These are phyloP conservation scores for Colletotrichum gigasporum DNA, from an alignment of 2,329 filamentous ascomycete genomes.

Conservation along the genomic window DNA sequence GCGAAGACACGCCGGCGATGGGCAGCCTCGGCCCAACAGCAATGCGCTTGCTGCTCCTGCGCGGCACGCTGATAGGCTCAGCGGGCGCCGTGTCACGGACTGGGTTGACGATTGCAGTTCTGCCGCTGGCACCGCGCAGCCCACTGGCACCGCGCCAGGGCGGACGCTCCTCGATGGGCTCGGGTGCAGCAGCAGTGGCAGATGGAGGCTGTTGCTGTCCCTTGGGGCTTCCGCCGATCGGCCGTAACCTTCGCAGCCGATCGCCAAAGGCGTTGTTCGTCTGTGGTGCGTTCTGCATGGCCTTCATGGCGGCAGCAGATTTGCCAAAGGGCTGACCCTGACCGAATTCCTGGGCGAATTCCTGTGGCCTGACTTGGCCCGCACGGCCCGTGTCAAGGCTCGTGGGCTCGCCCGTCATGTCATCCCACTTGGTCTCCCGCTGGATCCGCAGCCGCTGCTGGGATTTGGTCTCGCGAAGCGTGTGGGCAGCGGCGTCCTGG, in stretches of 20 bases:
- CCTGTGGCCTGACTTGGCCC: slow-evolving; percentile 65
- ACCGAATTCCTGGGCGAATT: slow-evolving; percentile 51
- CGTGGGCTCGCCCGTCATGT: slow-evolving; percentile 72
- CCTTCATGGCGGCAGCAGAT: slow-evolving; percentile 36
- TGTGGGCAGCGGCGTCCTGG: slow-evolving; percentile 46
- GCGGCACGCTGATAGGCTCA: slow-evolving; percentile 65
- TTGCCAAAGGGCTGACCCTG: slow-evolving; percentile 35
- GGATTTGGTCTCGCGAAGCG: slow-evolving; percentile 50
- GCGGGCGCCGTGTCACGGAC: slow-evolving; percentile 68
- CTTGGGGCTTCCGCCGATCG: slow-evolving; percentile 31
- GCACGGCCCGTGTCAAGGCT: slow-evolving; percentile 63
- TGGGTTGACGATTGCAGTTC: slow-evolving; percentile 70
- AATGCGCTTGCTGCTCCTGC: slow-evolving; percentile 57
- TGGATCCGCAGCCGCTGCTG: slow-evolving; percentile 43
- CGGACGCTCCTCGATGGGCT: slow-evolving; percentile 54
- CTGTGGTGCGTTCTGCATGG: slow-evolving; percentile 32
- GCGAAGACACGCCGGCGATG: slow-evolving; percentile 33
- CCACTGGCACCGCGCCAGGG: slow-evolving; percentile 79
- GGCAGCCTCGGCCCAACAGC: slow-evolving; percentile 36
- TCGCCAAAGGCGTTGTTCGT: slow-evolving; percentile 50
- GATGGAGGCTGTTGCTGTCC: slow-evolving; percentile 33
- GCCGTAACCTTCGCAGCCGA: slow-evolving; percentile 54
- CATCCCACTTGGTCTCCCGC: slow-evolving; percentile 68
- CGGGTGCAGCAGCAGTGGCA: slow-evolving; percentile 28
- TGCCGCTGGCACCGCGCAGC: slow-evolving; percentile 79